Percentiles rank a stretch among this genome's conserved stretches.
Evolutionary conservation across 1,139 yeast species (phyloP).

Genomic region (Geotrichum citri-aurantii): DNA sequence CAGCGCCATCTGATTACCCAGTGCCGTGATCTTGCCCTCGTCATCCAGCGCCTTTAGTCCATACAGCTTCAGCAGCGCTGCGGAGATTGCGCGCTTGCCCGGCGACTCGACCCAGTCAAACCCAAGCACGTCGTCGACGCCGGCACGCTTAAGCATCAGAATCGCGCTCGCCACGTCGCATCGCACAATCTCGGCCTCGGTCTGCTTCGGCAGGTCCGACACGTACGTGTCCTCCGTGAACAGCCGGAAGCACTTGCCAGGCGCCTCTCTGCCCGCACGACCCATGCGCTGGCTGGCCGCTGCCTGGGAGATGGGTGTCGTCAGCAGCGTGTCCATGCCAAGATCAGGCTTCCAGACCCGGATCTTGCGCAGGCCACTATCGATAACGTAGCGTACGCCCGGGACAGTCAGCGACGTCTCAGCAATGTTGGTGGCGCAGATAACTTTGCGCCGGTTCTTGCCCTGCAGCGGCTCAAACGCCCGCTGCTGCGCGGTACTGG

Average conservation of each 20-base stretch:
- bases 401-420: constrained; percentile 95
- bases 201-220: constrained; percentile 57
- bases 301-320: constrained; percentile 90
- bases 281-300: constrained; percentile 95
- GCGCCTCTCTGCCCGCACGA: constrained; percentile 95
- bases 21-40: constrained; percentile 62
- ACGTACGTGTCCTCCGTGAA: constrained; percentile 68
- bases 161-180: constrained; percentile 82
- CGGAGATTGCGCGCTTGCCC: constrained; percentile 64
- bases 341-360: constrained; percentile 91
- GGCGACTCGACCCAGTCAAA: constrained; percentile 96
- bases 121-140: constrained; percentile 72
- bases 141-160: constrained; percentile 72
- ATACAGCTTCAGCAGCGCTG: constrained; percentile 74
- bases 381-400: constrained; percentile 91
- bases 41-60: constrained; percentile 75
- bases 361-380: constrained; percentile 86
- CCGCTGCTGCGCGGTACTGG: constrained; percentile 73
- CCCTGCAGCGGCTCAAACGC: constrained; percentile 61
- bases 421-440: constrained; percentile 90
- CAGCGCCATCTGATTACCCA: constrained; percentile 81
- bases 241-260: constrained; percentile 84
- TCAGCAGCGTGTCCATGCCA: constrained; percentile 82
- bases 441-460: constrained; percentile 63
- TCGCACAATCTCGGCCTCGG: constrained; percentile 88